phyloP scores from a whole-genome alignment of 164 flowering plant species.

The Vitis cinerea region DNA sequence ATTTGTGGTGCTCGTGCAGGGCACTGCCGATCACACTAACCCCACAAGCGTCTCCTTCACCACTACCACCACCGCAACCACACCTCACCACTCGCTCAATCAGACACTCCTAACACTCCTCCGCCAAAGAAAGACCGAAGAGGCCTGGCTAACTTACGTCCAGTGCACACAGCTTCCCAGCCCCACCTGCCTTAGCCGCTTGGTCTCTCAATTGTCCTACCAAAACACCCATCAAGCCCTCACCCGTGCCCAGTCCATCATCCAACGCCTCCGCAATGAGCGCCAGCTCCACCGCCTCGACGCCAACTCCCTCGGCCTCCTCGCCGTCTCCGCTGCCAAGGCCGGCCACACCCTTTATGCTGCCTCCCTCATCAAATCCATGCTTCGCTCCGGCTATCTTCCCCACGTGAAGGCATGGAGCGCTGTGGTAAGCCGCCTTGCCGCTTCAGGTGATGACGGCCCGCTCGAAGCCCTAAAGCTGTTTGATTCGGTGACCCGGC shows the following conservation, averaged over 20 bases:
- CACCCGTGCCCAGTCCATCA: conserved; percentile 75
- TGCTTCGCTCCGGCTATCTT: conserved; percentile 82
- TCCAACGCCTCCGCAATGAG: conserved; percentile 78
- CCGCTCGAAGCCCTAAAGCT: conserved; percentile 64
- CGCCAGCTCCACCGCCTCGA: conserved; percentile 93
- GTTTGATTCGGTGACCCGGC: conserved; percentile 41
- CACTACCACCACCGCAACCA: conserved; percentile 15
- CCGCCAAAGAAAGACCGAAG: conserved; percentile 77
- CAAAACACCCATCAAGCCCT: conserved; percentile 50
- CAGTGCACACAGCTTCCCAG: conserved; percentile 55
- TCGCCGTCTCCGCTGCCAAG: conserved; percentile 74
- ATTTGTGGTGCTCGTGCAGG: conserved; percentile 17
- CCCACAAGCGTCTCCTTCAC: conserved; percentile 16
- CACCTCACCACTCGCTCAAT: conserved; percentile 19
- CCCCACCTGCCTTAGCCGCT: conserved; percentile 84
- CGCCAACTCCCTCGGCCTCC: conserved; percentile 90
- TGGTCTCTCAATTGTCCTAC: conserved; percentile 82
- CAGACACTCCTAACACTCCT: conserved; percentile 57
- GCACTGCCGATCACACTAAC: conserved; percentile 24
- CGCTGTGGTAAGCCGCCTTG: conserved; percentile 82
- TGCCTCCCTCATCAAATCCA: conserved; percentile 71
- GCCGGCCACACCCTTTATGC: conserved; percentile 73
- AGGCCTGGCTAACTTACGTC: conserved; percentile 71
- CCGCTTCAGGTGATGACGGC: conserved; percentile 68
- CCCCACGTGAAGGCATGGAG: conserved; percentile 99